These are phyloP conservation scores for Candida jianshihensis DNA, from an alignment of 805 yeast species.

Conservation along the genomic window DNA sequence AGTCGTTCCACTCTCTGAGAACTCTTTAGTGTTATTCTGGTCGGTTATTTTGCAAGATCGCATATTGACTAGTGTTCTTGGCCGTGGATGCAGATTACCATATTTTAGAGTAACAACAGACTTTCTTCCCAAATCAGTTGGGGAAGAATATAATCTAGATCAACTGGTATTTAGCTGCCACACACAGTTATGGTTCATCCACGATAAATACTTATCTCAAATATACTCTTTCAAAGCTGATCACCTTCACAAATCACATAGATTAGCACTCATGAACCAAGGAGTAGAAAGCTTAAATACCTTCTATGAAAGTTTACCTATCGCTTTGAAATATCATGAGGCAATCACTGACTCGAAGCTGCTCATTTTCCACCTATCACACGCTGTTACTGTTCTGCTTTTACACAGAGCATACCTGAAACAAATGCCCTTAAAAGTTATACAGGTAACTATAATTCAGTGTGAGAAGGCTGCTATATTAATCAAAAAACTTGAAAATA, in stretches of 20 bases:
- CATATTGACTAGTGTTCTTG: no score
- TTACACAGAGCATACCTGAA: constrained; percentile 26
- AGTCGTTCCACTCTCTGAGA: constrained; percentile 10
- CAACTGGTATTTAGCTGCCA: constrained; percentile 23
- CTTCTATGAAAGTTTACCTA: constrained; percentile 21
- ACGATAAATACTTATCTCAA: constrained; percentile 26
- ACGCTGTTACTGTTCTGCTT: constrained; percentile 21
- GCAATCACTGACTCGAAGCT: constrained; percentile 16
- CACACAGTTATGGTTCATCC: constrained; percentile 26
- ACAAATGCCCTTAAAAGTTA: constrained; percentile 23
- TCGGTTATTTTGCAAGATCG: no score
- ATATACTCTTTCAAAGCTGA: constrained; percentile 29
- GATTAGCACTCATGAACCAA: constrained; percentile 23
- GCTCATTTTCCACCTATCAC: constrained; percentile 24
- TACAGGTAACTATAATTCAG: constrained; percentile 19
- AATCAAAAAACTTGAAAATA: constrained; percentile 10
- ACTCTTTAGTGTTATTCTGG: no score
- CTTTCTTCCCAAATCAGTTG: constrained; percentile 17
- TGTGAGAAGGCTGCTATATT: constrained; percentile 20
- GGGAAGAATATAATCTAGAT: constrained; percentile 2
- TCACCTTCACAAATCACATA: constrained; percentile 26
- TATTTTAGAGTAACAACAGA: constrained; percentile 26
- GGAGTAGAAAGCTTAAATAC: constrained; percentile 21
- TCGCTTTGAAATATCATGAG: constrained; percentile 8
- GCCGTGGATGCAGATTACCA: constrained; percentile 28